phyloP scores from a whole-genome alignment of 177 flowering plant genomes.

The Tripterygium wilfordii region DNA sequence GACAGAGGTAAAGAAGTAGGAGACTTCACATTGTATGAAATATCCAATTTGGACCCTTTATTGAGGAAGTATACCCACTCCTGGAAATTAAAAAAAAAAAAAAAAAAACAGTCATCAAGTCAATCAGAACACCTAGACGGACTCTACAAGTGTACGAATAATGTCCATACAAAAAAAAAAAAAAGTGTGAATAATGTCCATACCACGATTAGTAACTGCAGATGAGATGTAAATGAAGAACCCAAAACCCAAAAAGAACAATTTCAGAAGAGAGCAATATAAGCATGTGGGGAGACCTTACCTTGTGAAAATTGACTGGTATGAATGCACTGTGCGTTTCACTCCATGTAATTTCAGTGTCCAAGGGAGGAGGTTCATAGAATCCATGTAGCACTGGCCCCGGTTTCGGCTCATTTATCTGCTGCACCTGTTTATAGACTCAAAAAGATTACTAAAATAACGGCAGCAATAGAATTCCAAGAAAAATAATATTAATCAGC shows the following conservation, averaged over 20 bases:
- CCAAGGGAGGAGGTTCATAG: conserved; percentile 41
- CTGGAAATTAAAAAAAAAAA: conserved; percentile 29
- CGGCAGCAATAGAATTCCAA: background rate
- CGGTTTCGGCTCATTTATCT: conserved; percentile 21
- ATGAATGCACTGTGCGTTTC: conserved; percentile 37
- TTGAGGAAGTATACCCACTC: conserved; percentile 70
- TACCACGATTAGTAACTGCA: too few species aligned
- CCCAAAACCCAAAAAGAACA: too few species aligned
- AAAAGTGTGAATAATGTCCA: too few species aligned
- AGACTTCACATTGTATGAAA: conserved; percentile 46
- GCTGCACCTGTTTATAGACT: conserved; percentile 32
- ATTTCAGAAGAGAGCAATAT: background rate
- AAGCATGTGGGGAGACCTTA: conserved; percentile 7
- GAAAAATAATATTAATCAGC: background rate
- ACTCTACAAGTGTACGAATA: conserved; percentile 4
- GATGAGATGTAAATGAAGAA: too few species aligned
- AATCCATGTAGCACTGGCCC: conserved; percentile 63
- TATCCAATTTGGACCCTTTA: conserved; percentile 47
- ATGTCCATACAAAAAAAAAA: too few species aligned
- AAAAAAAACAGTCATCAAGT: conserved; percentile 1
- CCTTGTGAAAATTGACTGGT: conserved; percentile 45
- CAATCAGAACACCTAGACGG: background rate
- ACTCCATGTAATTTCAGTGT: conserved; percentile 44
- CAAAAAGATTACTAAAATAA: conserved; percentile 8
- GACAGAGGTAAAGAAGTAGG: conserved; percentile 32